A percentile compares a stretch with the other conserved stretches of the same genome.
Conservation (phyloP, 495 filamentous ascomycete genomes). For the Thermothielavioides terrestris region DNA sequence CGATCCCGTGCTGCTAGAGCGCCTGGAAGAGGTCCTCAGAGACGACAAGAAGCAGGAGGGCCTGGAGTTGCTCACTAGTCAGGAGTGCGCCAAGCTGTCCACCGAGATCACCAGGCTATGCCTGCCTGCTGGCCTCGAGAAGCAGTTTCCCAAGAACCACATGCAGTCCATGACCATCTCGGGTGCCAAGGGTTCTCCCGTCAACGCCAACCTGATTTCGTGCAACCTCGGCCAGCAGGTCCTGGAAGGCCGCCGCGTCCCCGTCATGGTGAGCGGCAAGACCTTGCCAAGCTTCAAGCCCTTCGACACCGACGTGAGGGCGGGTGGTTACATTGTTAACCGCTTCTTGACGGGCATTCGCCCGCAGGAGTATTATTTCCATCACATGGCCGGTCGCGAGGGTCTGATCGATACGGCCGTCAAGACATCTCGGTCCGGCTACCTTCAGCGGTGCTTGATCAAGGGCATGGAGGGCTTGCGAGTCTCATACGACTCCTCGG, state of each 20-base stretch:
- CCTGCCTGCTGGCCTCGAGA: constrained; percentile 73
- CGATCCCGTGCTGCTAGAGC: constrained; percentile 59
- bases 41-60: constrained; percentile 85
- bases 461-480: constrained; percentile 97
- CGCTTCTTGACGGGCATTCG: constrained; percentile 97
- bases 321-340: constrained; percentile 88
- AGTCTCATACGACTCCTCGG: constrained; percentile 87
- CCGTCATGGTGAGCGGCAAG: constrained; percentile 96
- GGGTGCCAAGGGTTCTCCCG: constrained; percentile 84
- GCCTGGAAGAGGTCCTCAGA: constrained; percentile 82
- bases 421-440: constrained; percentile 94
- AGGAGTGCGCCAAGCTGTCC: constrained; percentile 60
- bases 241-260: constrained; percentile 88
- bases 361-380: constrained; percentile 98
- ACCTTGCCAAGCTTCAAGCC: constrained; percentile 90
- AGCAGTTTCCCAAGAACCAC: constrained; percentile 92
- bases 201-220: constrained; percentile 96
- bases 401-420: constrained; percentile 99
- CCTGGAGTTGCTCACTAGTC: constrained; percentile 77
- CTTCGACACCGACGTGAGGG: constrained; percentile 79
- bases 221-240: constrained; percentile 97
- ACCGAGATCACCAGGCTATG: constrained; percentile 68
- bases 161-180: constrained; percentile 99
- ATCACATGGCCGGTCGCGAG: constrained; percentile 98
- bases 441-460: constrained; percentile 93